phyloP scores from a whole-genome alignment of 129 eudicot species.

The Deinandra increscens region DNA sequence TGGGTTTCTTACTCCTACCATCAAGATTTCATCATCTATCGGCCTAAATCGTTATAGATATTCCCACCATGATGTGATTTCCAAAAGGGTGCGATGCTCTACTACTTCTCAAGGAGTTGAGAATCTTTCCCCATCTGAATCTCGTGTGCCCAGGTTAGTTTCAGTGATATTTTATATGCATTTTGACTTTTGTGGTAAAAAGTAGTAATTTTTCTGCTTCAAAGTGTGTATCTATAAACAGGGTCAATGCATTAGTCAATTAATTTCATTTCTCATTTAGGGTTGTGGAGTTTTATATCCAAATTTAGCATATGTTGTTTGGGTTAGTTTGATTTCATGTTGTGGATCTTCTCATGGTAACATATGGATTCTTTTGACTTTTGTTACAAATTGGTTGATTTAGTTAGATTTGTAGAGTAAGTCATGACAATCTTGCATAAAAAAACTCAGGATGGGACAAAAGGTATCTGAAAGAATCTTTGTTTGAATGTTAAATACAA shows the following conservation, averaged over 20 bases:
- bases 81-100: slow-evolving; percentile 46
- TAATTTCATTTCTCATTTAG: background rate
- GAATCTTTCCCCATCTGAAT: slow-evolving; percentile 42
- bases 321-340: background rate
- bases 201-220: too few species aligned
- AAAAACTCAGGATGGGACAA: slow-evolving; percentile 2
- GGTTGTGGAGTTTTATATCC: background rate
- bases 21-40: slow-evolving; percentile 39
- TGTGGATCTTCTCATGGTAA: slow-evolving; percentile 1
- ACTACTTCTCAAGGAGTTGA: slow-evolving; percentile 48
- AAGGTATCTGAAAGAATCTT: background rate
- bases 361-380: background rate
- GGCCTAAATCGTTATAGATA: slow-evolving; percentile 51
- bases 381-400: slow-evolving; percentile 4
- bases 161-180: too few species aligned
- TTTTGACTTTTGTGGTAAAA: too few species aligned
- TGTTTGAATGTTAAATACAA: slow-evolving; percentile 5
- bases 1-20: slow-evolving; percentile 47
- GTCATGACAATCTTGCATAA: slow-evolving; percentile 13
- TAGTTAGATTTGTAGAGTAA: slow-evolving; percentile 1
- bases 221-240: background rate
- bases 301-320: background rate
- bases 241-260: slow-evolving; percentile 13
- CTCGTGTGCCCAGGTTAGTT: slow-evolving; percentile 52
- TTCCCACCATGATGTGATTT: slow-evolving; percentile 31